Evolutionary conservation across 169 alveolate genomes (phyloP).

Genomic region (Toxoplasma gondii): DNA sequence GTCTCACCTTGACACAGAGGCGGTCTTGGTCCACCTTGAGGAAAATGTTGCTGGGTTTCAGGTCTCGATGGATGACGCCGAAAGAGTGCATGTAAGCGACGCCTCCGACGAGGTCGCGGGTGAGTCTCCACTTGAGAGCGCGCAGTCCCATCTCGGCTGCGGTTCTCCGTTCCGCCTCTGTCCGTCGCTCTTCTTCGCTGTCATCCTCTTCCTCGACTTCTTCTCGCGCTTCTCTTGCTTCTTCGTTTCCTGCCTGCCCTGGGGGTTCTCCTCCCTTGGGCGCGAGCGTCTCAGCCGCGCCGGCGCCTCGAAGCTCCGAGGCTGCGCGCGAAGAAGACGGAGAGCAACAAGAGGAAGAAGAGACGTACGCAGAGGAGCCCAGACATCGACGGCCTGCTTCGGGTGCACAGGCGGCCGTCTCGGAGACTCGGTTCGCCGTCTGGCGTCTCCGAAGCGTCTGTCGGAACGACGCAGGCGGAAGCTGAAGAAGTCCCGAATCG

Average conservation of each 20-base stretch:
- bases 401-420: too few relatives aligned
- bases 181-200: background rate
- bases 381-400: too few relatives aligned
- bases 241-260: too few relatives aligned
- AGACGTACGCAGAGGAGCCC: background rate
- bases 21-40: conserved; percentile 88
- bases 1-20: conserved; percentile 50
- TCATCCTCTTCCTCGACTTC: background rate
- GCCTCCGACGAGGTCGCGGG: conserved; percentile 90
- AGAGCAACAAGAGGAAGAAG: background rate
- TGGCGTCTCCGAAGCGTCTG: background rate
- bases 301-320: background rate
- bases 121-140: conserved; percentile 72
- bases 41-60: conserved; percentile 96
- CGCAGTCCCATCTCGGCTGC: conserved; percentile 26
- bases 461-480: background rate
- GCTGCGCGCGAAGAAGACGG: background rate
- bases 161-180: background rate
- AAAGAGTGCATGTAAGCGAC: conserved; percentile 94
- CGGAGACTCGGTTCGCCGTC: background rate
- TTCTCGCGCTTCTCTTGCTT: background rate
- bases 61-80: conserved; percentile 95
- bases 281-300: background rate
- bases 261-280: background rate
- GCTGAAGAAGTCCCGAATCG: conserved; percentile 17